Percentiles rank a stretch among this genome's conserved stretches.
Evolutionary conservation across 768 basidiomycete genomes (phyloP).

Genomic region (Punctularia strigosozonata): DNA sequence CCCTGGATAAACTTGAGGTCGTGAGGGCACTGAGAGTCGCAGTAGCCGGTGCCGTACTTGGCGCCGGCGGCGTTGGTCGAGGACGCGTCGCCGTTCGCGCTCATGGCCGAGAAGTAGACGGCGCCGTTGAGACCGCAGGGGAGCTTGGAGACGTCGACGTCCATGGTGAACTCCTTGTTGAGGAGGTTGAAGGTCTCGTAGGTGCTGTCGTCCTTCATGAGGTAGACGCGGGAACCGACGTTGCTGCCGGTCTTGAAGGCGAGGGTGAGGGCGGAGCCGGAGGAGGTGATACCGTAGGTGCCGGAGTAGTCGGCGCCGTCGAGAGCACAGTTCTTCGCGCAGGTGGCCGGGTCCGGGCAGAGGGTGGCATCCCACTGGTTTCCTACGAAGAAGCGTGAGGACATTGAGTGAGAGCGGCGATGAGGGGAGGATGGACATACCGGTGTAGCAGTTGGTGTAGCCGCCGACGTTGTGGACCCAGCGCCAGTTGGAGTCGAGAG

Average conservation of each 20-base stretch:
- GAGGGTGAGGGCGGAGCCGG: too few relatives aligned
- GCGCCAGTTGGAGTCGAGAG: constrained; percentile 45
- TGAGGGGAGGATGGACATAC: too few relatives aligned
- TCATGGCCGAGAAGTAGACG: constrained; percentile 50
- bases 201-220: constrained; percentile 29
- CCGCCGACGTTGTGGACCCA: constrained; percentile 27
- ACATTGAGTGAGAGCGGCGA: too few relatives aligned
- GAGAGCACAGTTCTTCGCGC: constrained; percentile 24
- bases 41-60: constrained; percentile 55
- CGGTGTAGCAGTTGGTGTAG: constrained; percentile 37
- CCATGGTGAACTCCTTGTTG: too few relatives aligned
- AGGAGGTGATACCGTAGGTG: constrained; percentile 21
- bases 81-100: constrained; percentile 40
- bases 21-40: constrained; percentile 48
- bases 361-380: constrained; percentile 39
- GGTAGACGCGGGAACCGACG: constrained; percentile 31
- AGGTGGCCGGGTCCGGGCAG: constrained; percentile 36
- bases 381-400: too few relatives aligned
- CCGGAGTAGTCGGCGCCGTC: constrained; percentile 23
- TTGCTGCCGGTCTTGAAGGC: too few relatives aligned
- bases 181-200: constrained; percentile 40
- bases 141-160: constrained; percentile 45
- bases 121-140: constrained; percentile 52
- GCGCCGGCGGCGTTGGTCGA: constrained; percentile 45
- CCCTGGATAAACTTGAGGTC: constrained; percentile 54